Percentiles rank a stretch among this genome's conserved stretches.
Evolutionary conservation across 345 rosid species (phyloP).

Genomic region (Camelina laxa): DNA sequence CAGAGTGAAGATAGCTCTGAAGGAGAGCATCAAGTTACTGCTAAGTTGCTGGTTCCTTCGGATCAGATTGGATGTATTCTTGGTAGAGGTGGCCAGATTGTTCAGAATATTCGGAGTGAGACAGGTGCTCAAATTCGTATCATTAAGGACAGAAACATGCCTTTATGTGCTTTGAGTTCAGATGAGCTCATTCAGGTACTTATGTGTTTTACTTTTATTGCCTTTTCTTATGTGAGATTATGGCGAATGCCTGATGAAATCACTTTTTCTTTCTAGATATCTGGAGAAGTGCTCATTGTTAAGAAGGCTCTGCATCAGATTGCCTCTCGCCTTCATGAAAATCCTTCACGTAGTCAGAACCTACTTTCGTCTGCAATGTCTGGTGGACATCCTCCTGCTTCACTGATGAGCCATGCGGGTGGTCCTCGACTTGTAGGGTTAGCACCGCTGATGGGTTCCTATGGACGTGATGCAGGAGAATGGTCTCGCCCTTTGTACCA

Average conservation of each 20-base stretch:
- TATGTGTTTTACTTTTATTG: conserved; percentile 3
- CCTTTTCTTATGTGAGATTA: background rate
- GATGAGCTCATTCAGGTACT: conserved; percentile 97
- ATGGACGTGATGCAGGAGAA: conserved; percentile 81
- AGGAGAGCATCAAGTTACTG: conserved; percentile 61
- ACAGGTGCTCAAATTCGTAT: conserved; percentile 94
- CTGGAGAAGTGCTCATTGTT: conserved; percentile 81
- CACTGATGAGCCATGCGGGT: conserved; percentile 62
- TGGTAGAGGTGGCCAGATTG: conserved; percentile 95
- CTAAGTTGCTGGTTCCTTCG: conserved; percentile 89
- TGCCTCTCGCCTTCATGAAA: conserved; percentile 84
- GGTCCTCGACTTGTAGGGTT: conserved; percentile 79
- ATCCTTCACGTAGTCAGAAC: conserved; percentile 90
- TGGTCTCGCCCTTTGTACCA: conserved; percentile 82
- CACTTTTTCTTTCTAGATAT: conserved; percentile 52
- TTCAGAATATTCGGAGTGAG: conserved; percentile 82
- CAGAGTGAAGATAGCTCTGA: conserved; percentile 67
- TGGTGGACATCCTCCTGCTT: conserved; percentile 58
- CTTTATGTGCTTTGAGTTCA: conserved; percentile 76
- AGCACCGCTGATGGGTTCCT: conserved; percentile 73
- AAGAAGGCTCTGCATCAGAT: conserved; percentile 82
- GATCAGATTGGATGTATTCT: conserved; percentile 98
- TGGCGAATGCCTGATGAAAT: background rate
- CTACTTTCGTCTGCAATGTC: conserved; percentile 71
- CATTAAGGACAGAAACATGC: conserved; percentile 85